A percentile compares a stretch with the other conserved stretches of the same genome.
Evolutionary conservation across 768 basidiomycete species (phyloP).

Genomic region (Tulasnella calospora): DNA sequence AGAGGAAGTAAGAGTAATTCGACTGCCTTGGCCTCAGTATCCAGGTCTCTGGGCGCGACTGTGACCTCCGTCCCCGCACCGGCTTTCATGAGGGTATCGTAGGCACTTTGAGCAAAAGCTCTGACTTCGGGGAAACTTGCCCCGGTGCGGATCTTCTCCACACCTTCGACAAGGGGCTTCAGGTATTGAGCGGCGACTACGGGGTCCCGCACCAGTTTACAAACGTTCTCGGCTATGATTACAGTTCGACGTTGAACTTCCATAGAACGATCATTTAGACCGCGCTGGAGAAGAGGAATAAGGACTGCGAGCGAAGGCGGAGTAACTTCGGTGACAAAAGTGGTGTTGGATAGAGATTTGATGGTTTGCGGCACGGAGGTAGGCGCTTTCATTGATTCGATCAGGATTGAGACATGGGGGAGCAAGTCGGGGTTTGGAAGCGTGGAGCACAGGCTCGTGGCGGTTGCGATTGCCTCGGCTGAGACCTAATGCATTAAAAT

Average conservation of each 20-base stretch:
- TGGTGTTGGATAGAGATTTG: slow-evolving; percentile 90
- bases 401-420: slow-evolving; percentile 81
- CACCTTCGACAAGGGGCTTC: slow-evolving; percentile 80
- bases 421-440: slow-evolving; percentile 89
- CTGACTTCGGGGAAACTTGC: slow-evolving; percentile 98
- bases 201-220: slow-evolving; percentile 92
- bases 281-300: slow-evolving; percentile 84
- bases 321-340: slow-evolving; percentile 95
- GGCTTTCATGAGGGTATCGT: slow-evolving; percentile 72
- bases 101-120: slow-evolving; percentile 82
- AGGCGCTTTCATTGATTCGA: slow-evolving; percentile 91
- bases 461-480: slow-evolving; percentile 79
- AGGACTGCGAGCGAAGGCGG: slow-evolving; percentile 94
- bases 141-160: slow-evolving; percentile 79
- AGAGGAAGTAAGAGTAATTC: slow-evolving; percentile 54
- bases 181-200: slow-evolving; percentile 85
- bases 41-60: slow-evolving; percentile 64
- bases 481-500: slow-evolving; percentile 56
- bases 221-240: slow-evolving; percentile 91
- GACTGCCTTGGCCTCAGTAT: slow-evolving; percentile 55
- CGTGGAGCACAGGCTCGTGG: slow-evolving; percentile 80
- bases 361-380: slow-evolving; percentile 80
- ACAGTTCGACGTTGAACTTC: slow-evolving; percentile 93
- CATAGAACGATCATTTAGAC: slow-evolving; percentile 92
- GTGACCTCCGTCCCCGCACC: slow-evolving; percentile 74